Percentiles rank a stretch among this genome's conserved stretches.
Conservation (phyloP, 2,329 filamentous ascomycete species). For the Xylariales sp. region DNA sequence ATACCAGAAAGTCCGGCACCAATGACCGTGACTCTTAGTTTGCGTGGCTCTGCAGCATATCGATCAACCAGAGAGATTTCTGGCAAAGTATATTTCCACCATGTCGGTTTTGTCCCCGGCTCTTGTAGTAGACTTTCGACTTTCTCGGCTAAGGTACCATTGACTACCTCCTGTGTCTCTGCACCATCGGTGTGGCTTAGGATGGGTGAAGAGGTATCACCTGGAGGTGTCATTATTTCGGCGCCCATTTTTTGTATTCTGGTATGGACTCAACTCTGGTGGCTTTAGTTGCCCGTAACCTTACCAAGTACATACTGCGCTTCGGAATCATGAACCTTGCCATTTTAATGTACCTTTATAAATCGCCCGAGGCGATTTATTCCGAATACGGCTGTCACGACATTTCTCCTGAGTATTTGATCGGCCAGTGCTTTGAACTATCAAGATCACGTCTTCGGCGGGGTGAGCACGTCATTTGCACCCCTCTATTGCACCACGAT, state of each 20-base stretch:
- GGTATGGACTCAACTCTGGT: too few species aligned
- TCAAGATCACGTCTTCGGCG: conserved; percentile 4
- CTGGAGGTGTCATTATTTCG: too few species aligned
- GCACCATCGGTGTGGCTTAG: too few species aligned
- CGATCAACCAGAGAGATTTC: conserved; percentile 25
- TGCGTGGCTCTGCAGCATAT: conserved; percentile 41
- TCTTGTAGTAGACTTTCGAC: conserved; percentile 1
- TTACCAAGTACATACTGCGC: too few species aligned
- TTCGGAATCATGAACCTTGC: too few species aligned
- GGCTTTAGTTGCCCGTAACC: too few species aligned
- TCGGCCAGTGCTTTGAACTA: neutral
- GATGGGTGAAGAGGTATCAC: too few species aligned
- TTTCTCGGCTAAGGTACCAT: neutral
- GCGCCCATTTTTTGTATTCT: too few species aligned
- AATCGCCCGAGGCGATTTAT: too few species aligned
- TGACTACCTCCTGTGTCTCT: too few species aligned
- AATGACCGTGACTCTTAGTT: conserved; percentile 54
- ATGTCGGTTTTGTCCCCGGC: neutral
- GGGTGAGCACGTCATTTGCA: conserved; percentile 6
- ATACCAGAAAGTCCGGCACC: conserved; percentile 62
- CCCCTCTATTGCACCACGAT: conserved; percentile 6
- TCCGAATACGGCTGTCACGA: conserved; percentile 5
- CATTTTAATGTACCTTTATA: too few species aligned
- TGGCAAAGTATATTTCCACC: conserved; percentile 1
- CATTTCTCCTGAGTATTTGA: conserved; percentile 2